Evolutionary conservation across 176 grass and related monocot genomes (phyloP), one percentile per base, ranked within the genome.

Genomic region (Eragrostis nindensis): DNA sequence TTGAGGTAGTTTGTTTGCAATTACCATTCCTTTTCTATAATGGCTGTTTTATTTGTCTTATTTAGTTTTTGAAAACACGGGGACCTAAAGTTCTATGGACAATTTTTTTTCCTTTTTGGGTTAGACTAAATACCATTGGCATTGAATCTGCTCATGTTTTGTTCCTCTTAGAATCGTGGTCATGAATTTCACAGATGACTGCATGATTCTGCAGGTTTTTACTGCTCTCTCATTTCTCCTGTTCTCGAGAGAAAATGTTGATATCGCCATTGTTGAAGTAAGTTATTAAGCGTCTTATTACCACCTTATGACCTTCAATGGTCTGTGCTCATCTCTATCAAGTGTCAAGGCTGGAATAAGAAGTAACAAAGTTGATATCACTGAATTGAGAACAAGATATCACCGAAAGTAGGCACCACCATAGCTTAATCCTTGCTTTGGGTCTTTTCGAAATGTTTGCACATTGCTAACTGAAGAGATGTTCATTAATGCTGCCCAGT

Each of bases 181-280:
- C 32, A 70, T 62, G 71, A 65, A 19, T 54, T 71, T 77, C 25
- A 71, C 8, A 62, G 44, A 11, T 61, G 62, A 44, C 45, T 38
- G 1, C n/a, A 21, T 84, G 16, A 41, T 76, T 73, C 78, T 97
- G 62, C 81, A 97, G 94, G 94, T 97, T 38, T 87, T 93, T 25
- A 97, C 91, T 52, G 88, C 91, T 76, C 87, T 97, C 68, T 80
- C 89, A 14, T 97, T 92, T 86, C 87, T 90, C 41, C 53, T 92
- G 15, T 97, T 97, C 80, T 94, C 89, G 59, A 70, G 50, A 86
- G 76, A 92, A 84, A 90, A 74, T 79, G 87, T 97, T 79, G 89
- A 94, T 22, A 82, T 97, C 77, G 91, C 91, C 45, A 73, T 97
- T 13, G 65, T 97, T 8, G 94, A 97, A 94, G 94, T 97, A 90